Evolutionary conservation across 2,329 filamentous ascomycete species (phyloP).

Genomic region (Cladosporium oxysporum): DNA sequence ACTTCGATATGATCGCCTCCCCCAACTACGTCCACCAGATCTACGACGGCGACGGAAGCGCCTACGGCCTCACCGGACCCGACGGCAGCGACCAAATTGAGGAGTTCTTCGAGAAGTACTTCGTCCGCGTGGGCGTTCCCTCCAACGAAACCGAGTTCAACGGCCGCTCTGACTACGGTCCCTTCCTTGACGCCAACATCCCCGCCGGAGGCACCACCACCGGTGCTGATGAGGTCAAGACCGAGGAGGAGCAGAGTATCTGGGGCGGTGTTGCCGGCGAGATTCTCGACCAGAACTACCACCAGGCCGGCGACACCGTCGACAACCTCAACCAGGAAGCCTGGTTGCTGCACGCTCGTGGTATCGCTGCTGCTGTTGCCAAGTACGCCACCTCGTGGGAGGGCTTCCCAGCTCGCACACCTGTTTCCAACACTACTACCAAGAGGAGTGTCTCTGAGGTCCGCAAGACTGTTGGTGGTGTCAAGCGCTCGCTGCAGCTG

Average conservation of each 20-base stretch:
- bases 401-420: constrained; percentile 34
- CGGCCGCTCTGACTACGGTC: constrained; percentile 42
- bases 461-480: constrained; percentile 17
- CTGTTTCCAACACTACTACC: constrained; percentile 8
- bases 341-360: constrained; percentile 42
- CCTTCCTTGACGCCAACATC: constrained; percentile 42
- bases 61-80: constrained; percentile 55
- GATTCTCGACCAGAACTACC: constrained; percentile 43
- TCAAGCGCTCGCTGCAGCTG: constrained; percentile 16
- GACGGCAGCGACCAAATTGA: constrained; percentile 62
- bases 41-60: constrained; percentile 58
- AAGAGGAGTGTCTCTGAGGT: constrained; percentile 20
- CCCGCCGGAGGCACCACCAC: constrained; percentile 41
- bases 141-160: constrained; percentile 39
- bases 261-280: constrained; percentile 40
- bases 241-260: constrained; percentile 35
- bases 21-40: constrained; percentile 59
- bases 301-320: constrained; percentile 38
- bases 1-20: constrained; percentile 56
- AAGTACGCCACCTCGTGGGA: constrained; percentile 39
- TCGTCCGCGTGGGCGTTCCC: constrained; percentile 31
- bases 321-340: constrained; percentile 39
- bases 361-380: constrained; percentile 40
- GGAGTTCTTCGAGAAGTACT: constrained; percentile 37
- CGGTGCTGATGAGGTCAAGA: constrained; percentile 43